phyloP scores from a whole-genome alignment of 768 basidiomycete species.

The Trametopsis cervina region DNA sequence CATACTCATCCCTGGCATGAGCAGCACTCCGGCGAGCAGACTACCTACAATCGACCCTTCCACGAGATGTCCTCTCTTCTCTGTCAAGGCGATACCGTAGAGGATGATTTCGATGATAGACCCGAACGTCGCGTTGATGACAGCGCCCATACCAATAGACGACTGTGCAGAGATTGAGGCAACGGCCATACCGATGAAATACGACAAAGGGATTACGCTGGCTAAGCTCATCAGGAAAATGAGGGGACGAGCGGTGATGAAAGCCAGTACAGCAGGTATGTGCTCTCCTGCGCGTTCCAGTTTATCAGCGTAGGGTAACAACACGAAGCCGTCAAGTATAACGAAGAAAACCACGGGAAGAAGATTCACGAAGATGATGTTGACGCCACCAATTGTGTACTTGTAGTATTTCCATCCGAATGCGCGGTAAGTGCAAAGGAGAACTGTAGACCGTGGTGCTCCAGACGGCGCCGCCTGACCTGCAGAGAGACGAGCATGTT shows the following conservation, averaged over 20 bases:
- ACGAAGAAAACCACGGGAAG: constrained; percentile 91
- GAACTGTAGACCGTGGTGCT: constrained; percentile 76
- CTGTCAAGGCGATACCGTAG: constrained; percentile 83
- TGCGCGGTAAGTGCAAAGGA: constrained; percentile 93
- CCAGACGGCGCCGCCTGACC: constrained; percentile 88
- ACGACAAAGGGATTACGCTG: constrained; percentile 93
- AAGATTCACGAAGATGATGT: constrained; percentile 96
- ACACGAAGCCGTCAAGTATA: constrained; percentile 86
- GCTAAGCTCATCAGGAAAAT: constrained; percentile 82
- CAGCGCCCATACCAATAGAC: constrained; percentile 98
- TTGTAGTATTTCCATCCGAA: constrained; percentile 93
- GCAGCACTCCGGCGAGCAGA: constrained; percentile 87
- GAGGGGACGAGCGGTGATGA: constrained; percentile 66
- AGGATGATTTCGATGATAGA: constrained; percentile 97
- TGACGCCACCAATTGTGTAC: constrained; percentile 97
- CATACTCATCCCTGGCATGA: constrained; percentile 98
- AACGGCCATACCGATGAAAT: constrained; percentile 99
- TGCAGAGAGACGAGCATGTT: constrained; percentile 67
- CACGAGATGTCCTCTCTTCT: constrained; percentile 88
- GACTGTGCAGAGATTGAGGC: constrained; percentile 98
- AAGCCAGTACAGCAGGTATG: constrained; percentile 56
- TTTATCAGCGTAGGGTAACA: constrained; percentile 65
- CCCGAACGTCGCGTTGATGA: constrained; percentile 98
- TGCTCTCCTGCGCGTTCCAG: constrained; percentile 45
- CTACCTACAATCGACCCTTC: constrained; percentile 97